A percentile compares a stretch with the other conserved stretches of the same genome.
Conservation (phyloP, 257 asterid species). For the Datura wrightii region DNA sequence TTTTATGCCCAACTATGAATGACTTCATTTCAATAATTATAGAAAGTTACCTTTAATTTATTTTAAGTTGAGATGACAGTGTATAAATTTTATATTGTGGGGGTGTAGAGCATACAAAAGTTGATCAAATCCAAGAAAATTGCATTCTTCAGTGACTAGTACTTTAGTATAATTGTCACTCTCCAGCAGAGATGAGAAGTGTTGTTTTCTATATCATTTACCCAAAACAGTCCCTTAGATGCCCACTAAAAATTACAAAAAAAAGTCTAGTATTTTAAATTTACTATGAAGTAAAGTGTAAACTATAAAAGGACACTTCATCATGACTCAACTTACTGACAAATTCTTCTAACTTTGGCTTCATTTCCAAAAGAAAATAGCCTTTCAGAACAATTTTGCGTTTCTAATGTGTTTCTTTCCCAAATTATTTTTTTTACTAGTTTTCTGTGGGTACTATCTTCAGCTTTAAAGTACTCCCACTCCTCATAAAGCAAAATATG, state of each 20-base stretch:
- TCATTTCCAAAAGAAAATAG: slow-evolving; percentile 26
- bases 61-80: not conserved
- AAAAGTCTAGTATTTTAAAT: not conserved
- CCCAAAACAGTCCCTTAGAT: not conserved
- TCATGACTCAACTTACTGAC: slow-evolving; percentile 28
- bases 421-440: not conserved
- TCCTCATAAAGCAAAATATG: slow-evolving; percentile 9
- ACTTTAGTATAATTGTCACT: not conserved
- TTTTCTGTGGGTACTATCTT: slow-evolving; percentile 26
- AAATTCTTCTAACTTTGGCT: slow-evolving; percentile 28
- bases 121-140: not conserved
- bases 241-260: not conserved
- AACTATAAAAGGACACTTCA: not conserved
- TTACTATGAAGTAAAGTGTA: not conserved
- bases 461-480: slow-evolving; percentile 23
- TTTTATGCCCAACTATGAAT: no score
- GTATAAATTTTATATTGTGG: no score
- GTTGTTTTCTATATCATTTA: not conserved
- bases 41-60: not conserved
- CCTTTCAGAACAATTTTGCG: slow-evolving; percentile 27
- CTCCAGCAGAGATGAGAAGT: not conserved
- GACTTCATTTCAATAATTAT: not conserved
- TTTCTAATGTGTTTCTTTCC: slow-evolving; percentile 15
- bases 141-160: not conserved
- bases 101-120: not conserved